Conservation (phyloP, 805 yeast genomes). For the Huiozyma naganishii region DNA sequence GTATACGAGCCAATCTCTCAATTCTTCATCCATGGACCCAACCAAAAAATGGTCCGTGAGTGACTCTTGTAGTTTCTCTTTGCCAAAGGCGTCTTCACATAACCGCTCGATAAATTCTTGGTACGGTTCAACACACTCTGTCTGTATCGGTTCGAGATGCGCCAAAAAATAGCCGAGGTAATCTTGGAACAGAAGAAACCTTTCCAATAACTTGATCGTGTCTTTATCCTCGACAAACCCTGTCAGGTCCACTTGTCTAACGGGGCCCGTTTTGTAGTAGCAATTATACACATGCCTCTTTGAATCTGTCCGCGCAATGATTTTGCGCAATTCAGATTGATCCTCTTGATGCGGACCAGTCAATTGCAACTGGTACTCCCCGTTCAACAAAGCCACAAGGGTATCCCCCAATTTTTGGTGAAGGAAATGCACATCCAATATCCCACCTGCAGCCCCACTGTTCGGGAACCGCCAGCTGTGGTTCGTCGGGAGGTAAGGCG, state of each 20-base stretch:
- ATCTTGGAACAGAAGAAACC: slow-evolving; percentile 7
- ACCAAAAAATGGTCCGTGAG: slow-evolving; percentile 28
- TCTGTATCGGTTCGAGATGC: slow-evolving; percentile 11
- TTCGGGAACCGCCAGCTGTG: slow-evolving; percentile 10
- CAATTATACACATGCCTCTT: neutral
- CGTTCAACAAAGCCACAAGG: slow-evolving; percentile 10
- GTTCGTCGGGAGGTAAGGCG: slow-evolving; percentile 10
- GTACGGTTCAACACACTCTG: slow-evolving; percentile 15
- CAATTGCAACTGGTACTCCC: slow-evolving; percentile 7
- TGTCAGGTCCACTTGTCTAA: slow-evolving; percentile 4
- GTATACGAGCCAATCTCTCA: slow-evolving; percentile 51
- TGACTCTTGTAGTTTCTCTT: slow-evolving; percentile 26
- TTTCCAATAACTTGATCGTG: slow-evolving; percentile 5
- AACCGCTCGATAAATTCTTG: slow-evolving; percentile 11
- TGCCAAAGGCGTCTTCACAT: slow-evolving; percentile 11
- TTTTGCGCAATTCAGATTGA: neutral
- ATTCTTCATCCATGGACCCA: slow-evolving; percentile 39
- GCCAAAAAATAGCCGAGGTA: slow-evolving; percentile 8
- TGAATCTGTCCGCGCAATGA: neutral
- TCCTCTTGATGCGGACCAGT: neutral
- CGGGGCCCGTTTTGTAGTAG: slow-evolving; percentile 2
- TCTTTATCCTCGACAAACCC: slow-evolving; percentile 1
- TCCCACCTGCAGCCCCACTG: neutral
- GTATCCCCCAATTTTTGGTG: slow-evolving; percentile 7
- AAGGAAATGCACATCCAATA: slow-evolving; percentile 15